Percentiles rank a stretch among this genome's conserved stretches.
Evolutionary conservation across 139 green algal genomes (phyloP).

Genomic region (Coccomyxa sp.): DNA sequence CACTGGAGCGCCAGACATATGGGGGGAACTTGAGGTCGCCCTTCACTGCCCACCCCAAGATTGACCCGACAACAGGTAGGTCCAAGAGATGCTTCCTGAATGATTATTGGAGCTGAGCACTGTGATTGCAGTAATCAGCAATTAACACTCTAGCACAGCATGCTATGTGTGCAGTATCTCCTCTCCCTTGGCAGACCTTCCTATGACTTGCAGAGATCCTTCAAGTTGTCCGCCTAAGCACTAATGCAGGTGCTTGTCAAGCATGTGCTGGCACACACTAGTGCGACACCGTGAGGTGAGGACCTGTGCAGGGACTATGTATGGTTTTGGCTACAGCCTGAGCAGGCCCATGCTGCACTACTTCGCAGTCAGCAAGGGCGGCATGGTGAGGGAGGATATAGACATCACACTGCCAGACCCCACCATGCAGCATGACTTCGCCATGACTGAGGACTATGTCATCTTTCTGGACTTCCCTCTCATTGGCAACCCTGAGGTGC

Average conservation of each 20-base stretch:
- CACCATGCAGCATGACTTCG: constrained; percentile 79
- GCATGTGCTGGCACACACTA: no score
- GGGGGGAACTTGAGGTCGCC: constrained; percentile 11
- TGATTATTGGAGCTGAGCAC: no score
- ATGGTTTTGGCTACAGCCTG: constrained; percentile 40
- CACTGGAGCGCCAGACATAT: constrained; percentile 43
- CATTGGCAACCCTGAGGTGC: constrained; percentile 46
- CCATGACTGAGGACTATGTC: constrained; percentile 48
- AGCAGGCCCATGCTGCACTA: neutral
- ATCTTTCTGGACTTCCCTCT: constrained; percentile 74
- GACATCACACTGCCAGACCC: constrained; percentile 14
- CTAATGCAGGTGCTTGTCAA: no score
- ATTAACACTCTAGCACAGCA: no score
- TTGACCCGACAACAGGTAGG: constrained; percentile 49
- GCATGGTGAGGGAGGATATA: neutral
- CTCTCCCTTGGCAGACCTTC: no score
- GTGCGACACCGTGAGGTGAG: no score
- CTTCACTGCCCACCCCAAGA: constrained; percentile 86
- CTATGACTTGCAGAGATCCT: no score
- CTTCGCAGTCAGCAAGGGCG: constrained; percentile 26
- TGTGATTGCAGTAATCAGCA: no score
- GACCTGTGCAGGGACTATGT: constrained; percentile 13
- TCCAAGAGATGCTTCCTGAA: no score
- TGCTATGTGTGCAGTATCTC: no score
- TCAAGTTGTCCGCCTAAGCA: no score